Evolutionary conservation across 768 basidiomycete species (phyloP), one percentile per base, ranked within the genome.

Genomic region (Coprinopsis sp.): DNA sequence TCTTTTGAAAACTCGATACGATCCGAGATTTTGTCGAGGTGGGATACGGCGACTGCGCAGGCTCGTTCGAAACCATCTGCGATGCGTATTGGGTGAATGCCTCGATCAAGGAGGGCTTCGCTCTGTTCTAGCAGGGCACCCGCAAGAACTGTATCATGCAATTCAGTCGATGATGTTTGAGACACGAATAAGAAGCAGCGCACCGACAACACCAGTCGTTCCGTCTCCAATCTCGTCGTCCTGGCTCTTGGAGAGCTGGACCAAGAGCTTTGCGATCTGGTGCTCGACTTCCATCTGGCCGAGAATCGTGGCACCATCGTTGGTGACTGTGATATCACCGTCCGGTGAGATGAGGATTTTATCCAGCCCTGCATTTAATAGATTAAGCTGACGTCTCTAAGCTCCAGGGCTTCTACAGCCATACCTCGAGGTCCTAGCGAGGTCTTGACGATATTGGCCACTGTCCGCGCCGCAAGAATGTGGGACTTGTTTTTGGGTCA

Each of bases 221-320:
- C 96, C 96, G 68, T 99, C 96, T 21, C 96, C 96, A 63, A 99
- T 95, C 72, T 99, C 96, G 65, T 99, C 96, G 64, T 99, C 96
- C 71, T 99, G 96, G 63, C 89, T 92, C 73, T 94, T 95, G 14
- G 91, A 94, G 33, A 98, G 75, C 61, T 97, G 89, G 2, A 99
- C 96, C 27, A 99, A 79, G 36, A 99, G 79, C 69, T 96, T 99
- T 50, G 96, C 96, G 60, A 99, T 95, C 71, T 95, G 95, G 63
- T 99, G 95, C 60, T 98, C 95, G 42, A 98, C 94, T 65, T 96
- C 91, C 93, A 99, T 97, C 72, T 97, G 95, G 19, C 92, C 82
- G 47, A 99, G 74, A 56, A 99, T 99, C 19, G 96, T 99, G 5
- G 96, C 96, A 40, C 96, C 96, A 67, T 99, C 96, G 68, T 99